Evolutionary conservation across 257 asterid species (phyloP), one percentile per base, ranked within the genome.

Genomic region (Przewalskia tangutica): DNA sequence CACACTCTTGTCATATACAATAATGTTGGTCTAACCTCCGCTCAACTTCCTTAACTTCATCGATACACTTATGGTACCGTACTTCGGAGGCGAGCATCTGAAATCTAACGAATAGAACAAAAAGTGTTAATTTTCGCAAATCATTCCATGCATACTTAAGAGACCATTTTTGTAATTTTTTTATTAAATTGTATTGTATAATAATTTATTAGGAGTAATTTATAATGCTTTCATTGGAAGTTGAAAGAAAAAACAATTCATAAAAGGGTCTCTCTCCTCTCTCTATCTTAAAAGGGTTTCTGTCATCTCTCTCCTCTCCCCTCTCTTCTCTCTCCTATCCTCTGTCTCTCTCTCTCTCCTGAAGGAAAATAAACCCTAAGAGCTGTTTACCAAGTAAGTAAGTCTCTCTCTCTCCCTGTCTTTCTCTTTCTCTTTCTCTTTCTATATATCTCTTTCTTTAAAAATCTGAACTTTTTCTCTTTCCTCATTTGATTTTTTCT

Each of bases 301-400:
- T 88, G 67, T 88, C 81, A 82, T 83, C 84, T 87, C 89, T 87
- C 87, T 85, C 82, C 67, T 79, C 83, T 83, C 84, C 81, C 82
- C 58, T n/a, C 56, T 59, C 34, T 46, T 77, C 68, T 64, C 79
- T 78, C 86, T 16, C 79, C 54, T 75, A 86, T 62, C 79, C 84
- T 87, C 89, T 89, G 91, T 86, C 88, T 88, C 73, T 77, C 84
- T 86, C 92, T 92, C 90, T 84, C 91, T 87, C 92, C 91, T 23
- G 86, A 64, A 86, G 90, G 86, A 88, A 84, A 92, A 91, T 90
- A 91, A 90, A 89, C 91, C 90, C 90, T 90, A 93, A 89, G 94
- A 89, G 90, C 93, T 87, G 94, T 91, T 89, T 91, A 88, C 94
- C 93, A 93, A 38, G 90, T 93, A 88, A 91, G 97, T 93, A 87